Percentiles rank a stretch among this genome's conserved stretches.
Evolutionary conservation across 2,329 filamentous ascomycete species (phyloP).

Genomic region (Alternaria sp.): DNA sequence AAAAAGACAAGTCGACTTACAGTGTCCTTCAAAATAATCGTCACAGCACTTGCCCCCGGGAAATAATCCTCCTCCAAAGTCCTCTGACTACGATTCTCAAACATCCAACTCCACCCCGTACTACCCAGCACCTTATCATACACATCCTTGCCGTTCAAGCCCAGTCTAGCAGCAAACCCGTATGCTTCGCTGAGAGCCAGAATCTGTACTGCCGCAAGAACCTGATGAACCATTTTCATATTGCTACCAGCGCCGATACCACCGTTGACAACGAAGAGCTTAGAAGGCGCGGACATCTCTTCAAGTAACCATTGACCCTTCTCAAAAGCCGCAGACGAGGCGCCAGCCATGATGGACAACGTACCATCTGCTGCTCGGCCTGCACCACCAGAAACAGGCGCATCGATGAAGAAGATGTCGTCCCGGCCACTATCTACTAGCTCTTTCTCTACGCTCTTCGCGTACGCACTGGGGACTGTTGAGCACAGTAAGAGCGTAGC

Average conservation of each 20-base stretch:
- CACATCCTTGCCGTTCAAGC: constrained; percentile 61
- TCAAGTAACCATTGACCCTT: constrained; percentile 67
- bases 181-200: constrained; percentile 65
- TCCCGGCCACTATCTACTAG: constrained; percentile 64
- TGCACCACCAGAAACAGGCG: constrained; percentile 76
- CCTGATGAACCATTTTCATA: constrained; percentile 67
- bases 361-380: constrained; percentile 74
- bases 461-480: constrained; percentile 73
- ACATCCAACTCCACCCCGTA: constrained; percentile 63
- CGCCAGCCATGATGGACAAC: constrained; percentile 77
- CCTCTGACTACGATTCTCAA: constrained; percentile 64
- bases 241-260: constrained; percentile 64
- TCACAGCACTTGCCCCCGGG: constrained; percentile 55
- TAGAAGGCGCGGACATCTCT: constrained; percentile 67
- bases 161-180: constrained; percentile 63
- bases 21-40: constrained; percentile 60
- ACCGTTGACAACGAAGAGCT: constrained; percentile 65
- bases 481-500: constrained; percentile 73
- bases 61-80: constrained; percentile 63
- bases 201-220: constrained; percentile 67
- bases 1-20: constrained; percentile 26
- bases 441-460: constrained; percentile 66
- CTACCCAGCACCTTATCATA: constrained; percentile 59
- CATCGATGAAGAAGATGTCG: constrained; percentile 74
- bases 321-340: constrained; percentile 63